Conservation (phyloP, 2,329 filamentous ascomycete species). For the Fusarium anguioides region DNA sequence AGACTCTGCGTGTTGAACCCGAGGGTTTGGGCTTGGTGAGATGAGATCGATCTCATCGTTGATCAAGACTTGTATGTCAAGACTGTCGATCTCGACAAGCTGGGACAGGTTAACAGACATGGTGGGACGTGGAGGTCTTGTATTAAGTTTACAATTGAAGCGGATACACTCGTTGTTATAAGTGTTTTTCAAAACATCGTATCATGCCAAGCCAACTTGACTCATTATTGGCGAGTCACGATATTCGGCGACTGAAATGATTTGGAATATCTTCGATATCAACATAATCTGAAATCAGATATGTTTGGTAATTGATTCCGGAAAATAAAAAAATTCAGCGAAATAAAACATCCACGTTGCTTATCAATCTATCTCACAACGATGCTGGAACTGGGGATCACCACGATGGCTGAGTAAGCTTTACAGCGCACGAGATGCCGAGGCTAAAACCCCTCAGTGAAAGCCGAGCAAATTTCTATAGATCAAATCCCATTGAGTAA, state of each 20-base stretch:
- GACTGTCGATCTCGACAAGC: neutral
- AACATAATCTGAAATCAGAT: too few species aligned
- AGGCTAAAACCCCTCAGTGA: neutral
- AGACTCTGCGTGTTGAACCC: neutral
- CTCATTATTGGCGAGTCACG: neutral
- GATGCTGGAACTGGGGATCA: neutral
- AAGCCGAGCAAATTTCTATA: too few species aligned
- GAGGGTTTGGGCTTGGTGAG: neutral
- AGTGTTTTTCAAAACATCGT: neutral
- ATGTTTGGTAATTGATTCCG: too few species aligned
- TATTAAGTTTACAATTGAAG: rapidly evolving
- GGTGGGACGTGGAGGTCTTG: neutral
- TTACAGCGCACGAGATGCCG: neutral
- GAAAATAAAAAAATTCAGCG: neutral
- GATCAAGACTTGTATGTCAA: neutral
- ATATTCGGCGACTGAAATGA: neutral
- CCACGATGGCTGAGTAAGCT: neutral
- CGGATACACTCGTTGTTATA: neutral
- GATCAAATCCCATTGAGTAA: neutral
- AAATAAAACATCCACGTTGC: too few species aligned
- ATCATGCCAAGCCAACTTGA: too few species aligned
- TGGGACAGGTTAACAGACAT: neutral
- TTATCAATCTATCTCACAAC: too few species aligned
- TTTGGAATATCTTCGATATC: neutral
- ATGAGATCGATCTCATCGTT: neutral